Evolutionary conservation across 257 asterid species (phyloP).

Genomic region (Marsdenia floribunda): DNA sequence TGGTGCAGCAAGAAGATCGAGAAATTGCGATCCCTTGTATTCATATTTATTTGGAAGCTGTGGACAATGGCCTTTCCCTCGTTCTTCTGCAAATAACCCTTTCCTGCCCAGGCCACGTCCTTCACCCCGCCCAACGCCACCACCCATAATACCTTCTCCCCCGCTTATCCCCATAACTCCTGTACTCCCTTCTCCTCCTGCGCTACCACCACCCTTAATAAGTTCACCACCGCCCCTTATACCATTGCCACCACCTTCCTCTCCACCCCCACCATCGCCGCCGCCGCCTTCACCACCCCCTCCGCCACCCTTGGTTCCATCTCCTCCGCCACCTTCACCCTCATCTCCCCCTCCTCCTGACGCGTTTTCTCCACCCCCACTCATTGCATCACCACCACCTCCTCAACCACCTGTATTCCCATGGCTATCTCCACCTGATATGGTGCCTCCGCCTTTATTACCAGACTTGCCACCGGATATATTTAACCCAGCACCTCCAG

Average conservation of each 20-base stretch:
- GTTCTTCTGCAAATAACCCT: constrained; percentile 25
- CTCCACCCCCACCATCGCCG: constrained; percentile 13
- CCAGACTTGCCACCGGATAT: constrained; percentile 31
- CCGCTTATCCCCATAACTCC: constrained; percentile 15
- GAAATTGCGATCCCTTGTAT: constrained; percentile 32
- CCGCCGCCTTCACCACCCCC: constrained; percentile 11
- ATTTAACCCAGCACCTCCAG: constrained; percentile 26
- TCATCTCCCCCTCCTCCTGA: constrained; percentile 31
- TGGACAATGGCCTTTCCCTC: constrained; percentile 39
- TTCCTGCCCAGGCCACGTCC: constrained; percentile 23
- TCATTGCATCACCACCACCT: constrained; percentile 28
- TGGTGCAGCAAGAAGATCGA: constrained; percentile 14
- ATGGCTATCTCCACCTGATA: constrained; percentile 29
- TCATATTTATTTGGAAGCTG: constrained; percentile 28
- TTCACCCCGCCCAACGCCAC: constrained; percentile 17
- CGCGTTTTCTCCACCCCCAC: constrained; percentile 15
- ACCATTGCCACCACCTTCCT: constrained; percentile 15
- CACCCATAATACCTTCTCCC: constrained; percentile 21
- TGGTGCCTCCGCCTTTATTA: constrained; percentile 14
- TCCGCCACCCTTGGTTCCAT: constrained; percentile 17
- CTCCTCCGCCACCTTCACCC: constrained; percentile 23
- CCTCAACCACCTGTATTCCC: constrained; percentile 23
- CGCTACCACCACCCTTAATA: constrained; percentile 10
- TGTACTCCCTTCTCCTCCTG: constrained; percentile 15
- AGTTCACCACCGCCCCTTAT: constrained; percentile 16